Evolutionary conservation across 1,284 basidiomycete genomes (phyloP).

Genomic region (Heterobasidion occidentale): DNA sequence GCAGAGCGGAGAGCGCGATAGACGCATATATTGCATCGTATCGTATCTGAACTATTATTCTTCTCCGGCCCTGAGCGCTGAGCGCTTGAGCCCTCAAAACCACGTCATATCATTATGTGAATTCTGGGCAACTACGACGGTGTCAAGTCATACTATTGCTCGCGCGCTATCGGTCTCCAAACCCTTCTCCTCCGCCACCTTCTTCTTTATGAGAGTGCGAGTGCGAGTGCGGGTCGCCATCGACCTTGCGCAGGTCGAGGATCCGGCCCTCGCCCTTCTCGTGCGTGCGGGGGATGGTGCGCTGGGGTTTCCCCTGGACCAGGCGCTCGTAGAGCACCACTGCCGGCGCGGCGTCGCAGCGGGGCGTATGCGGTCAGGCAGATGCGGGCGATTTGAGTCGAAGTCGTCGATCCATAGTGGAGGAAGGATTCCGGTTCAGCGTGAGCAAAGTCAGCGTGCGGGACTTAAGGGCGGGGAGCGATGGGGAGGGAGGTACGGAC

Average conservation of each 20-base stretch:
- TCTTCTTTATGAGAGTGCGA: neutral
- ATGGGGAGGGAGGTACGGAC: neutral
- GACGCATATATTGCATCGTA: too few relatives aligned
- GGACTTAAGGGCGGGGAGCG: neutral
- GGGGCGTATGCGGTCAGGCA: neutral
- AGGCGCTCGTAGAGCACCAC: neutral
- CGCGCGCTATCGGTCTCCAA: neutral
- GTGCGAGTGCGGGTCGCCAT: neutral
- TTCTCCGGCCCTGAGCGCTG: too few relatives aligned
- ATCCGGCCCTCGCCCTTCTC: neutral
- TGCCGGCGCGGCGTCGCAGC: neutral
- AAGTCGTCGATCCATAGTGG: neutral
- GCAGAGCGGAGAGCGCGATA: too few relatives aligned
- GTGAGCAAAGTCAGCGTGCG: neutral
- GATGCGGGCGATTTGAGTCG: neutral
- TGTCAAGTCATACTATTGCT: neutral
- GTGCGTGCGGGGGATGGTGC: neutral
- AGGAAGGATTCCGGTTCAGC: neutral
- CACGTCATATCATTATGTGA: neutral
- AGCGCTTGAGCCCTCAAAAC: too few relatives aligned
- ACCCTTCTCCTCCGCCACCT: neutral
- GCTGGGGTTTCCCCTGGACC: neutral
- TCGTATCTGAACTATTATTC: too few relatives aligned
- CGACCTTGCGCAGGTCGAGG: neutral
- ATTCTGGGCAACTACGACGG: neutral